A percentile compares a stretch with the other conserved stretches of the same genome.
phyloP scores from a whole-genome alignment of 225 moss, liverwort and hornwort genomes.

The Polytrichum commune region DNA sequence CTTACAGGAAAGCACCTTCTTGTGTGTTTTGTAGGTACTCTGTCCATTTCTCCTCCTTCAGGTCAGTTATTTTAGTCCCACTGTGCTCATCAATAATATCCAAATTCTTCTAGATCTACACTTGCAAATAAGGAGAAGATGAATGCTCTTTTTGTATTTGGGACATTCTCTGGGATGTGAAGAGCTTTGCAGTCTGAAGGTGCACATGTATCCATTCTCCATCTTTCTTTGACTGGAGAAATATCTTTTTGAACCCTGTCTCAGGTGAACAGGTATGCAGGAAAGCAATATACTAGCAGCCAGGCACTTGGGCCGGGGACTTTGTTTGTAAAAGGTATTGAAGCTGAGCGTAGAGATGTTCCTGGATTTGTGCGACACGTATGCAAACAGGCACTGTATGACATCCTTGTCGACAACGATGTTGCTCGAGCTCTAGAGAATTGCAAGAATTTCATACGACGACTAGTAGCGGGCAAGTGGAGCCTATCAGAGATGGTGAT shows the following conservation, averaged over 20 bases:
- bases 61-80: constrained; percentile 20
- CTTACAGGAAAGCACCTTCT: no score
- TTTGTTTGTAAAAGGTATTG: constrained; percentile 56
- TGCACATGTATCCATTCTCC: neutral
- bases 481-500: constrained; percentile 52
- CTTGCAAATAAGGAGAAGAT: no score
- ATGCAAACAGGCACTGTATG: constrained; percentile 51
- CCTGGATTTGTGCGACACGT: constrained; percentile 58
- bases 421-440: constrained; percentile 42
- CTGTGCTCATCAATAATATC: neutral
- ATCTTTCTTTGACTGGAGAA: neutral
- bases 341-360: constrained; percentile 63
- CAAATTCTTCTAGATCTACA: no score
- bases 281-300: constrained; percentile 55
- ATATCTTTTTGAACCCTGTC: neutral
- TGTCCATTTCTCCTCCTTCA: constrained; percentile 67
- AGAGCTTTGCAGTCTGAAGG: no score
- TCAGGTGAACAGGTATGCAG: constrained; percentile 67
- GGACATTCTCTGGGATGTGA: no score
- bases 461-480: constrained; percentile 47
- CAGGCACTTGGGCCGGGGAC: constrained; percentile 46
- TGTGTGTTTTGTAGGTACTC: constrained; percentile 38
- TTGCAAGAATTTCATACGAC: constrained; percentile 53
- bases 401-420: constrained; percentile 54
- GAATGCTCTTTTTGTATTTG: no score